phyloP scores from a whole-genome alignment of 345 rosid species.

The Anastatica hierochuntica region DNA sequence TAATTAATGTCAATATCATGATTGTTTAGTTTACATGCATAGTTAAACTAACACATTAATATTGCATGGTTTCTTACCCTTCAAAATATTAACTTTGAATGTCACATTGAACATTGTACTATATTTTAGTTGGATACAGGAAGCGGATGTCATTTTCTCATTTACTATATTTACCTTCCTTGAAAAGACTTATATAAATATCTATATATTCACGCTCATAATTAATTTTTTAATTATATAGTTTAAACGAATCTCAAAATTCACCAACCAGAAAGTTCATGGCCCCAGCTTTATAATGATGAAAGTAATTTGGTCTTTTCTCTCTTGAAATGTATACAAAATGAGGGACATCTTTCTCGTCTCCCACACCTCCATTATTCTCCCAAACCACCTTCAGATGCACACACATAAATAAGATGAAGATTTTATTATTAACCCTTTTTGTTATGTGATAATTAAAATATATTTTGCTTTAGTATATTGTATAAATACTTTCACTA shows the following conservation, averaged over 20 bases:
- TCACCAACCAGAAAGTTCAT: constrained; percentile 49
- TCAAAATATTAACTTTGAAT: too few species aligned
- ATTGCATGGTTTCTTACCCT: too few species aligned
- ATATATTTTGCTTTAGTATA: background rate
- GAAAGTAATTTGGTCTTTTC: constrained; percentile 41
- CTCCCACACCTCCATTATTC: constrained; percentile 26
- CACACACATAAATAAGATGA: background rate
- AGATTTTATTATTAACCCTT: background rate
- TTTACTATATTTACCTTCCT: background rate
- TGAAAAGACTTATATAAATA: background rate
- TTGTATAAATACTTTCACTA: constrained; percentile 39
- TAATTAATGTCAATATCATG: background rate
- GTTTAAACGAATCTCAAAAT: background rate
- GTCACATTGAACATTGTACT: background rate
- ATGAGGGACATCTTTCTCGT: constrained; percentile 39
- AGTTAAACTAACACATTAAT: too few species aligned
- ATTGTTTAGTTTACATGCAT: background rate
- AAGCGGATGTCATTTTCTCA: background rate
- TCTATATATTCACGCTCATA: background rate
- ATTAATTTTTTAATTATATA: background rate
- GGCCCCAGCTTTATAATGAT: constrained; percentile 69
- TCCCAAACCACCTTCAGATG: constrained; percentile 43
- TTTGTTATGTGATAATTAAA: background rate
- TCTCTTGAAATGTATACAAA: constrained; percentile 58
- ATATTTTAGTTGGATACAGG: background rate